A percentile compares a stretch with the other conserved stretches of the same genome.
These are phyloP conservation scores for Lagerstroemia speciosa DNA, from an alignment of 345 rosid genomes.

Conservation along the genomic window DNA sequence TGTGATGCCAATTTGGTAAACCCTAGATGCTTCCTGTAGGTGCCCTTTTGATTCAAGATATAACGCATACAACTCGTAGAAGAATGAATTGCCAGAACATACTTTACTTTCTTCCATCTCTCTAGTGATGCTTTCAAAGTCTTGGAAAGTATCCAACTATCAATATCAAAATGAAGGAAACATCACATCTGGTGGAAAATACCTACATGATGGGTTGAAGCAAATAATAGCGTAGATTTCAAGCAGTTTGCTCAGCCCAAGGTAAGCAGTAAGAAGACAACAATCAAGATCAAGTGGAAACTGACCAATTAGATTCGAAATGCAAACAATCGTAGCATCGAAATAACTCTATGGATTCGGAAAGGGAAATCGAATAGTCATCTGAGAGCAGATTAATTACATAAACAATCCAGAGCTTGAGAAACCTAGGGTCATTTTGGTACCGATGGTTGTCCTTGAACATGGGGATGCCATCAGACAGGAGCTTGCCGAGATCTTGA, in stretches of 20 bases:
- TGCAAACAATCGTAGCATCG: not conserved
- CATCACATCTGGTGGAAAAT: not conserved
- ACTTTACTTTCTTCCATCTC: constrained; percentile 51
- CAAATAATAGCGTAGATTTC: not conserved
- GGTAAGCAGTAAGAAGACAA: not conserved
- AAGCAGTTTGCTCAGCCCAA: not conserved
- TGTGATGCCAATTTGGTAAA: constrained; percentile 63
- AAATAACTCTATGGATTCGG: not conserved
- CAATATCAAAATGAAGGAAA: not conserved
- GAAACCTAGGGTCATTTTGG: constrained; percentile 74
- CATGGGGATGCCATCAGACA: constrained; percentile 37
- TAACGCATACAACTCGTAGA: constrained; percentile 70
- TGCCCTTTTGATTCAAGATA: constrained; percentile 73
- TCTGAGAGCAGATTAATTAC: constrained; percentile 30
- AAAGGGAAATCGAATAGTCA: not conserved
- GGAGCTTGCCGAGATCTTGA: constrained; percentile 35
- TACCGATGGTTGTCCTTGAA: constrained; percentile 52
- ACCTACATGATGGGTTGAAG: not conserved
- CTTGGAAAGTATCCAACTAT: constrained; percentile 56
- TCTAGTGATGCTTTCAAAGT: constrained; percentile 42
- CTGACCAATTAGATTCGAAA: not conserved
- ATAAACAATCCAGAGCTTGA: constrained; percentile 83
- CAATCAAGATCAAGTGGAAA: not conserved
- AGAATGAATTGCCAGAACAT: constrained; percentile 37
- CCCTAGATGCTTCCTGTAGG: constrained; percentile 51